Evolutionary conservation across 139 green algal genomes (phyloP), one percentile per base, ranked within the genome.

Genomic region (Volvox africanus): DNA sequence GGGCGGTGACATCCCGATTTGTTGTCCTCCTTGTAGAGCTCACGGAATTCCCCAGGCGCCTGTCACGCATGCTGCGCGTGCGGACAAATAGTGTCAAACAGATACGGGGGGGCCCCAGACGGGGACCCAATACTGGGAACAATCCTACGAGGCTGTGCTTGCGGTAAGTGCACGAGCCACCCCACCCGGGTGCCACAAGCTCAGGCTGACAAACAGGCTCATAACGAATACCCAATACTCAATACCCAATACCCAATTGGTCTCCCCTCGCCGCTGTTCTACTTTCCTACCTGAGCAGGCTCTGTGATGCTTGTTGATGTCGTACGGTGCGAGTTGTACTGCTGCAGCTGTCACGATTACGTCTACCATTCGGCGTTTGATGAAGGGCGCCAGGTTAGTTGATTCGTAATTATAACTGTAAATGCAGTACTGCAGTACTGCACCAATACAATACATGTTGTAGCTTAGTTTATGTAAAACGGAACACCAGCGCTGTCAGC

Each of bases 291-390:
- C 61, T 50, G 44, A 55, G 1, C 86, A 90, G 86, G 86, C n/a
- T 83, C 37, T 22, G 16, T n/a, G 0, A 61, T 90, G 12, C 86
- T 90, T 13, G 20, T 98, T 69, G 97, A 98, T 89, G 22, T 94
- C 22, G 30, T 77, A 2, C 92, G 93, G 14, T 44, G 65, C 16
- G 96, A 98, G 94, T 92, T 99, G 19, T 98, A 94, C 88, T 99
- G 97, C 92, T 82, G 36, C 11, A 68, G 61, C 62, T 99, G 97
- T 93, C 20, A 61, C 19, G 95, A 98, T 84, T 97, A 97, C 79
- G 92, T 97, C 0, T 97, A 97, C 78, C 44, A 93, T 3, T n/a
- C 79, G 3, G 62, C 89, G 3, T 97, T 98, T 82, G 96, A 98
- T 62, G 21, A 32, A 6, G 88, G 90, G 22, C 80, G 96, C 19